Base-by-base conservation (phyloP, 2,329 filamentous ascomycete species). In the Aspergillus novofumigatus region DNA sequence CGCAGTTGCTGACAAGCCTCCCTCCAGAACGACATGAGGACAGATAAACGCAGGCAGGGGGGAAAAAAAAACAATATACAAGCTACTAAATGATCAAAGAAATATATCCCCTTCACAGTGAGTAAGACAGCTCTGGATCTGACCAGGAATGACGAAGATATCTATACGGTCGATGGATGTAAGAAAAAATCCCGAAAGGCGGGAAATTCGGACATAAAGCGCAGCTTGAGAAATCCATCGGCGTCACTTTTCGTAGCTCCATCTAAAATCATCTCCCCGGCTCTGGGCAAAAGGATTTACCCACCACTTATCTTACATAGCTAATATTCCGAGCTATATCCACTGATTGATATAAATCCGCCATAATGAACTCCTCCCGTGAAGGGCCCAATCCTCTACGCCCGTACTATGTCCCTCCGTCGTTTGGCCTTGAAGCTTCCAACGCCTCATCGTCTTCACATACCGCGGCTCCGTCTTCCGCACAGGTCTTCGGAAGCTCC, bases 361-460 rank as follows among this genome's bases (percentile, higher is more conserved):
- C 14, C 54, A 60, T 51, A 54, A 83, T 81, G 78, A 73, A 77
- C 62, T 75, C 76, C 53, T 69, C 75, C 59, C 71, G 76, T 70
- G 80, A 84, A 65, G 78, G 77, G 57, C 78, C 80, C 49, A 86
- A 86, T 72, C 83, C 83, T 49, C 73, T 86, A 58, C 77, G 83
- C 57, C 83, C 83, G 9, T 86, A 86, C 65, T 86, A 86, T 67
- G 77, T 81, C 60, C 86, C 87, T 41, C 86, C 87, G 3, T 85
- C 86, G 4, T 86, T 89, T 59, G 86, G 86, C 38, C 77, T 84
- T 32, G 79, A 82, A 50, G 76, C 79, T 53, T 57, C 73, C 64
- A 71, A 79, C 55, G 66, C 72, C 57, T 66, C 71, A 49, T 59
- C 71, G 55, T 51, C 67, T 59, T 67, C 71, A 65, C 63, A 65